A percentile compares a stretch with the other conserved stretches of the same genome.
These are phyloP conservation scores for Haematococcus lacustris DNA, from an alignment of 139 green algal genomes.

Conservation along the genomic window DNA sequence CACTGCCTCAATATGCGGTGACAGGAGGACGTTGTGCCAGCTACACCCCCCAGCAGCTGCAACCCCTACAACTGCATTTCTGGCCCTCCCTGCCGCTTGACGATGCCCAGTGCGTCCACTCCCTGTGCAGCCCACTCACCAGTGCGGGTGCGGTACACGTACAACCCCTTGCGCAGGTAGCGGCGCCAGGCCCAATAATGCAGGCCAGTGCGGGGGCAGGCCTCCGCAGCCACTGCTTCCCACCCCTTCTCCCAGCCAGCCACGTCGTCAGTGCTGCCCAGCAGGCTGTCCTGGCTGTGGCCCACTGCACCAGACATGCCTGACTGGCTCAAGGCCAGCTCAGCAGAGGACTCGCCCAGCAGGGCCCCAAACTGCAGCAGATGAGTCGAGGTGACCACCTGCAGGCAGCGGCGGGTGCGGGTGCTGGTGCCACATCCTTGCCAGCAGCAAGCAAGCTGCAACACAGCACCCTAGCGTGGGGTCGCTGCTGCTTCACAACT, in stretches of 20 bases:
- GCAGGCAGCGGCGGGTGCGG: no score
- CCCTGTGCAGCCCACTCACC: no score
- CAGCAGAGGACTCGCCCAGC: constrained; percentile 31
- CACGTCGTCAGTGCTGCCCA: constrained; percentile 28
- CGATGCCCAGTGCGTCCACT: no score
- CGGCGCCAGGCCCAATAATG: constrained; percentile 50
- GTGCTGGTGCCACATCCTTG: no score
- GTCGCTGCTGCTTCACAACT: no score
- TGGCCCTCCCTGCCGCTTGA: no score
- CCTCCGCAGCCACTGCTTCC: constrained; percentile 42
- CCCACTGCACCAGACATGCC: constrained; percentile 13
- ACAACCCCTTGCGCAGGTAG: constrained; percentile 55
- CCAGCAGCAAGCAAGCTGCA: no score
- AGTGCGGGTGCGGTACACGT: constrained; percentile 39
- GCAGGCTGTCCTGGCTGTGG: constrained; percentile 17
- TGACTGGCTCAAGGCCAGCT: constrained; percentile 20
- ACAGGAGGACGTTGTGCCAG: no score
- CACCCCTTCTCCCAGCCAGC: constrained; percentile 15
- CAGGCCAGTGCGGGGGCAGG: constrained; percentile 16
- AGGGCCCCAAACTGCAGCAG: constrained; percentile 57
- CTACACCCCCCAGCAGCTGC: no score
- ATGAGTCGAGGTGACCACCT: constrained; percentile 42
- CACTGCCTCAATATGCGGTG: no score
- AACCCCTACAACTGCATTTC: no score
- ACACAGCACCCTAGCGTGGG: no score